Base-by-base conservation (phyloP, 108 stramenopile species). In the Parietichytrium sp. region DNA sequence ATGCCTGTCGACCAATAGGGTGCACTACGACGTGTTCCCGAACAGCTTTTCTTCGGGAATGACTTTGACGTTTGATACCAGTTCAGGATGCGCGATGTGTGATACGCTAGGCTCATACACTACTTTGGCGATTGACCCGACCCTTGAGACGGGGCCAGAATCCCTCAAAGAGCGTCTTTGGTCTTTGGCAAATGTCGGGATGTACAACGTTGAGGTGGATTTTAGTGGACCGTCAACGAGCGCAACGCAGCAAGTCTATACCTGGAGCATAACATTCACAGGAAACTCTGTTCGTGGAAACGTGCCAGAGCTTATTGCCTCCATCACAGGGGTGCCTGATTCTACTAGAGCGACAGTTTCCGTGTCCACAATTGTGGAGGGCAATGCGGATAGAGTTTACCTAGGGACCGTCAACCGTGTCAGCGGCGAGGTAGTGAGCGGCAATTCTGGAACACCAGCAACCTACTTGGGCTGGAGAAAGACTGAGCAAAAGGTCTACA, bases 401-500 rank as follows among this genome's bases (percentile, higher is more conserved):
- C 20, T 72, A 15, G 61, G 61, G 23, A 42, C 33, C 38, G 61
- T 72, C 12, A 45, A 33, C 1, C 61, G 61, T 31, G 6, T 27
- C 1, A 25, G 10, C 20, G 61, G 61, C 10, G 61, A 72, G 42
- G 61, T 72, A 2, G n/a, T 72, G 10, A 10, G 38, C 20, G 61
- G 61, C 38, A 42, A 72, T 45, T 33, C 61, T 23, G 20, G 45
- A n/a, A 1, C 25, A 7, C 61, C 61, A 7, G 42, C 61, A 27
- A 72, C 61, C n/a, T 72, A 72, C 20, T 18, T 23, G 0, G 61
- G 61, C 6, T 72, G 61, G 61, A 45, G 3, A 12, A 16, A 38
- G 20, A 45, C 61, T 72, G 61, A 42, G 6, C 42, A 45, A n/a
- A 45, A 10, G 38, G 36, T 92, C 26, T 92, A 89, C 84, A 86